Evolutionary conservation across 108 stramenopile species (phyloP).

Genomic region (Nannochloropsis oceanica): DNA sequence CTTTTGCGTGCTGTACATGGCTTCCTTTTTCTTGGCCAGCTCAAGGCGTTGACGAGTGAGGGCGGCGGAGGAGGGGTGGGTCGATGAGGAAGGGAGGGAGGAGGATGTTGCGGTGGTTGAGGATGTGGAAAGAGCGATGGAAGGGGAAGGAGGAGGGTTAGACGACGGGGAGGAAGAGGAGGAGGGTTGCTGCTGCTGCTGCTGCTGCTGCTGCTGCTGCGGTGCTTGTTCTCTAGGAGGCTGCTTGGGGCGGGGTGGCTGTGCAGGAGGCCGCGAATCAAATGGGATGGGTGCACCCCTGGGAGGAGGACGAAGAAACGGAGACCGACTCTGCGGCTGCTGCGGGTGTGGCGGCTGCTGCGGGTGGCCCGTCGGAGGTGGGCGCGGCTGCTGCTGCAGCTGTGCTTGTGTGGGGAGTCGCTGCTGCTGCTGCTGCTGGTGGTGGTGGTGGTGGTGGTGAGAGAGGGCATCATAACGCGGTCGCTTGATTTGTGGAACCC

Average conservation of each 20-base stretch:
- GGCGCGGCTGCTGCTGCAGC: too few species aligned
- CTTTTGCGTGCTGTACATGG: neutral
- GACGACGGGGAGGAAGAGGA: neutral
- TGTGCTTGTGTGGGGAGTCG: too few species aligned
- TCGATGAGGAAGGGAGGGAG: neutral
- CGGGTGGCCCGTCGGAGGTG: too few species aligned
- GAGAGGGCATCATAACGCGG: neutral
- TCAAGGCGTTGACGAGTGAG: neutral
- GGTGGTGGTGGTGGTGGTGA: neutral
- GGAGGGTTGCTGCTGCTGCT: too few species aligned
- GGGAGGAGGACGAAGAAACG: too few species aligned
- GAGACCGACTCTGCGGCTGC: too few species aligned
- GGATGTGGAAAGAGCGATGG: neutral
- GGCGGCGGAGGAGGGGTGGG: neutral
- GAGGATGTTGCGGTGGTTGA: neutral
- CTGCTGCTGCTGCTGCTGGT: neutral
- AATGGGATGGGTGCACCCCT: too few species aligned
- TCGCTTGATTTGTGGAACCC: neutral
- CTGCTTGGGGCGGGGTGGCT: too few species aligned
- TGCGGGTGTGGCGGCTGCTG: too few species aligned
- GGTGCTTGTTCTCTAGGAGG: too few species aligned
- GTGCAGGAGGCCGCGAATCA: too few species aligned
- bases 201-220: too few species aligned
- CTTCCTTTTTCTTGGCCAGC: neutral
- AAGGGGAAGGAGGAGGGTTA: neutral